Base-by-base conservation (phyloP, 2,329 filamentous ascomycete species). In the Xylariaceae sp. region DNA sequence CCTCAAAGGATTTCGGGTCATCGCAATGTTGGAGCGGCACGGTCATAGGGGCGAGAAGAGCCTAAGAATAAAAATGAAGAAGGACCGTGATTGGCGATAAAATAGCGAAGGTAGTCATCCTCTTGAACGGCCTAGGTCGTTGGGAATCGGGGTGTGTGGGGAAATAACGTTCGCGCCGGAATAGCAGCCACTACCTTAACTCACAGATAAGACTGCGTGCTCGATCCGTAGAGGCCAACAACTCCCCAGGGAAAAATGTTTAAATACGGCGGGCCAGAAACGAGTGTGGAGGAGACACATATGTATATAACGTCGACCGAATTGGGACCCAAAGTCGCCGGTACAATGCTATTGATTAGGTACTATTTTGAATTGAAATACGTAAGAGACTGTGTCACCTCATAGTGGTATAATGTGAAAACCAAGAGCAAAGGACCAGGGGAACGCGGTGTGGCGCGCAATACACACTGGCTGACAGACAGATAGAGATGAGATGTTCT, bases 1-100 rank as follows among this genome's bases (percentile, higher is more conserved):
- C 65, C 68, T 64, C 56, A 70, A 48, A 19, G 65, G 62, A 52
- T 68, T 69, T 46, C 58, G 64, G 52, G 63, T 53, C 68, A 70
- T 70, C 48, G 58, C 62, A 50, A 48, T 43, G 41, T 42, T 43
- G 50, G 20, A 44, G 47, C 44, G 47, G 52, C 52, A 53, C 44
- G 49, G 41, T 56, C 66, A 65, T 65, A 54, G 54, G 57, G 32
- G 51, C 44, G 41, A 45, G 50, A 53, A 40, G n/a, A 40, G 48
- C 48, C 41, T 62, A 62, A 60, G 52, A 46, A 60, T 62, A 58
- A 57, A 56, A 20, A 18, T 50, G 52, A 60, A 46, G 44, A 16
- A 54, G 54, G 54, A 21, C 50, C 44, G 32, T 42, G 54, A 20
- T 50, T 29, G 37, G 53, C 37, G 37, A 56, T 54, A 40, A 52